Evolutionary conservation across 352 stramenopile genomes (phyloP), one percentile per base, ranked within the genome.

Genomic region (Phytopythium boreale): DNA sequence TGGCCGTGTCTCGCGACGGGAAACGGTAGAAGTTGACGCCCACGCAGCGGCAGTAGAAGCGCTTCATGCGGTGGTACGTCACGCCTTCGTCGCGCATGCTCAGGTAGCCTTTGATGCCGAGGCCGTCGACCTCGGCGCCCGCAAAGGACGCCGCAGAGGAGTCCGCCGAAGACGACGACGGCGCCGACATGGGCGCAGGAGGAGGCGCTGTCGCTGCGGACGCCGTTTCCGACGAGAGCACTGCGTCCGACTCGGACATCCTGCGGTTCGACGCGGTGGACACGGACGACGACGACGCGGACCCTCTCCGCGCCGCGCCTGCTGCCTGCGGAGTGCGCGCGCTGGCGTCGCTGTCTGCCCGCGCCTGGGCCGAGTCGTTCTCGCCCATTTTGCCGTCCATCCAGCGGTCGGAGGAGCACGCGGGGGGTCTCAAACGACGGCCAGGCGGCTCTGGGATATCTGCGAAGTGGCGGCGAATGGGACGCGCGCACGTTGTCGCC

Each of bases 41-140:
- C n/a, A 90, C 79, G 56, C 81, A 87, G 50, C 82, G 83, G 63
- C 82, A 92, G 70, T 88, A 94, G 69, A 86, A 94, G 29, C 83
- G 83, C 67, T 90, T 92, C 86, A 94, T 94, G 66, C 86, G 86
- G 67, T 92, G 86, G 66, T 92, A 92, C 39, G 83, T 92, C 49
- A 92, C 79, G 57, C 86, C 84, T 61, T 94, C 82, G 61, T 94
- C 83, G 36, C 86, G 86, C 86, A 94, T 92, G 61, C 75, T 87
- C 7, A 94, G 63, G 66, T 81, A 90, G 0, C 86, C 86, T 53
- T 91, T 90, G 47, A 92, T 65, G 12, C 86, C 82, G n/a, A 91
- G 68, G 10, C 81, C 83, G 59, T 92, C 81, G 1, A 76, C 62
- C 44, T 92, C 81, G 2, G 87, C 78, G 19, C 76, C 73, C 20